phyloP scores from a whole-genome alignment of 2,329 filamentous ascomycete genomes.

The Alternaria angustiovoidea region DNA sequence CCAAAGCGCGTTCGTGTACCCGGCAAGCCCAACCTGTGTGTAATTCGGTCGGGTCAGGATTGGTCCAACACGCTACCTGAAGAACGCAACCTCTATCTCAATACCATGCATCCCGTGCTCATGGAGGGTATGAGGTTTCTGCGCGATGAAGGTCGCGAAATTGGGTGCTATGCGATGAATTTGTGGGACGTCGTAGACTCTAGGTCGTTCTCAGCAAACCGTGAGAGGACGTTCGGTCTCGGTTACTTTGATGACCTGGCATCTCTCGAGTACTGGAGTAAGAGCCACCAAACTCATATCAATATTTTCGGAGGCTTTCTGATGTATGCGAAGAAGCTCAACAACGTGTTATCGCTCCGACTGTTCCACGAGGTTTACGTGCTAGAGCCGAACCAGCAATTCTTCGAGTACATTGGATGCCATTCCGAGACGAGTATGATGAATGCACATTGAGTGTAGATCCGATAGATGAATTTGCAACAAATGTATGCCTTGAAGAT shows the following conservation, averaged over 20 bases:
- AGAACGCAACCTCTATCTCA: slow-evolving; percentile 55
- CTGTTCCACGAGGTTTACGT: slow-evolving; percentile 56
- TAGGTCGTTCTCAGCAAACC: slow-evolving; percentile 13
- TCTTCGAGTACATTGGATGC: slow-evolving; percentile 55
- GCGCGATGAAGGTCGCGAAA: slow-evolving; percentile 53
- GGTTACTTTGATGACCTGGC: slow-evolving; percentile 55
- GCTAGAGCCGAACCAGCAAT: slow-evolving; percentile 51
- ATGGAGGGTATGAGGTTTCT: slow-evolving; percentile 56
- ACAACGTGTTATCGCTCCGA: slow-evolving; percentile 48
- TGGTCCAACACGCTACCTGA: slow-evolving; percentile 53
- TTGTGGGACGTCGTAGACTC: slow-evolving; percentile 55
- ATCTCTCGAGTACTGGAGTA: slow-evolving; percentile 53
- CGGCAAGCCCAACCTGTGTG: slow-evolving; percentile 52
- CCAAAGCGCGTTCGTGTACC: slow-evolving; percentile 41
- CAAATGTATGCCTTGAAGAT: not conserved
- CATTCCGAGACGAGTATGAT: slow-evolving; percentile 51
- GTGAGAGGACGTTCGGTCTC: slow-evolving; percentile 53
- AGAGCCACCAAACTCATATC: slow-evolving; percentile 52
- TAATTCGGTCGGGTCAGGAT: slow-evolving; percentile 59
- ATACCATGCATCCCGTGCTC: slow-evolving; percentile 57
- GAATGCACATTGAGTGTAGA: not conserved
- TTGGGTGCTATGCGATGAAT: slow-evolving; percentile 56
- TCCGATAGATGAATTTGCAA: not conserved
- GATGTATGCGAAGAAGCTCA: slow-evolving; percentile 51
- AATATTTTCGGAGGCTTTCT: slow-evolving; percentile 54